Conservation (phyloP, 352 stramenopile species). For the Pythium chondricola region DNA sequence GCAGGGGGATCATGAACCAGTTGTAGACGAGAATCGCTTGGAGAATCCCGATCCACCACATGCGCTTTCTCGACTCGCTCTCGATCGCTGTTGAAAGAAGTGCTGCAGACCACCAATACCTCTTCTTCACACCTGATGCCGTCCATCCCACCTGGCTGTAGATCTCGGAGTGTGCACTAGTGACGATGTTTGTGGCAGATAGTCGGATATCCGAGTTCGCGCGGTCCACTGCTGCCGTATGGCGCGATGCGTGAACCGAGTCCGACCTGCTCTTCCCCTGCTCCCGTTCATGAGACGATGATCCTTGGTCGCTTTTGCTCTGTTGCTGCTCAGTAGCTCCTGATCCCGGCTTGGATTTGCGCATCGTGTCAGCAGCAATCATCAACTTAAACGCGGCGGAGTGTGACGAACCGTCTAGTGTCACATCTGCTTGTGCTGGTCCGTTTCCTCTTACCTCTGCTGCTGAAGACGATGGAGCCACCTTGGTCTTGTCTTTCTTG, state of each 20-base stretch:
- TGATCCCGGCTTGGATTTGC: no score
- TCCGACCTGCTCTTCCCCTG: no score
- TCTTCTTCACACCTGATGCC: not conserved
- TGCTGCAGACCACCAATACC: constrained; percentile 24
- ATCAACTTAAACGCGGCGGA: no score
- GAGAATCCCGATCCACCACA: constrained; percentile 45
- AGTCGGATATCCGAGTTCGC: not conserved
- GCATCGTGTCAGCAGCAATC: no score
- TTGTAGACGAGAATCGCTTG: constrained; percentile 47
- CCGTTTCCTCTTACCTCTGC: no score
- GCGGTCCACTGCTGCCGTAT: no score
- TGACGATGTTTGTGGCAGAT: not conserved
- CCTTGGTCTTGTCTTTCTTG: constrained; percentile 29
- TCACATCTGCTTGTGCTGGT: no score
- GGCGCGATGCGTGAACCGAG: no score
- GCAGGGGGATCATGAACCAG: constrained; percentile 44
- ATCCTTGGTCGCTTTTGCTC: no score
- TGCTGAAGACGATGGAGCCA: constrained; percentile 23
- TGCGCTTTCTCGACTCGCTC: constrained; percentile 24
- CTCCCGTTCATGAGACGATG: no score
- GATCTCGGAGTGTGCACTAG: constrained; percentile 13
- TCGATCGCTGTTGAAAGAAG: constrained; percentile 37
- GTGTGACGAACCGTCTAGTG: no score
- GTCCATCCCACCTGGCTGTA: constrained; percentile 17
- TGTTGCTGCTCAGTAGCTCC: no score